A percentile compares a stretch with the other conserved stretches of the same genome.
Evolutionary conservation across 176 grass and related monocot genomes (phyloP).

Genomic region (Juncus effusus): DNA sequence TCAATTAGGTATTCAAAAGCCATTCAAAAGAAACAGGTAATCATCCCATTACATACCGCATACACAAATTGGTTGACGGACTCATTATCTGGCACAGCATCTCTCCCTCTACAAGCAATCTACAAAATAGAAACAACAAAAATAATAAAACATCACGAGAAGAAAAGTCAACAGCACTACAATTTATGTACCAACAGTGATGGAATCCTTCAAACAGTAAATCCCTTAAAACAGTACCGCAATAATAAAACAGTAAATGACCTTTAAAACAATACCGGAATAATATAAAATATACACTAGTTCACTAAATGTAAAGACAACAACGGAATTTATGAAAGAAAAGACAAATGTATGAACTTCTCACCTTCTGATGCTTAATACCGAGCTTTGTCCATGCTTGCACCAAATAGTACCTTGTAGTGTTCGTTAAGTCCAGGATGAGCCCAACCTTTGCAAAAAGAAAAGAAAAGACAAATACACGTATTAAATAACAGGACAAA

Average conservation of each 20-base stretch:
- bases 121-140: constrained; percentile 29
- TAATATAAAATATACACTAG: no score
- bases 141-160: no score
- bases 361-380: constrained; percentile 92
- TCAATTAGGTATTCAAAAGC: background rate
- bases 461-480: background rate
- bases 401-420: constrained; percentile 63
- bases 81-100: constrained; percentile 88
- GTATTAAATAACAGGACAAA: background rate
- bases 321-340: no score
- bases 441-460: constrained; percentile 72
- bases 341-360: background rate
- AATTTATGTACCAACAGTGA: no score
- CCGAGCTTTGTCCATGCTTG: constrained; percentile 71
- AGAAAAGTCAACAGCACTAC: no score
- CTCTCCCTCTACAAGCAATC: constrained; percentile 92
- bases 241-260: no score
- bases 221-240: no score
- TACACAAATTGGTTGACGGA: constrained; percentile 81
- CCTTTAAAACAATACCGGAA: no score
- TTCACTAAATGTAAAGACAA: no score
- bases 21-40: background rate
- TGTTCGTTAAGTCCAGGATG: constrained; percentile 99
- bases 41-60: constrained; percentile 46
- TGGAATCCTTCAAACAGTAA: no score